Percentiles rank a stretch among this genome's conserved stretches.
phyloP scores from a whole-genome alignment of 352 stramenopile genomes.

The Pythium aristosporum region DNA sequence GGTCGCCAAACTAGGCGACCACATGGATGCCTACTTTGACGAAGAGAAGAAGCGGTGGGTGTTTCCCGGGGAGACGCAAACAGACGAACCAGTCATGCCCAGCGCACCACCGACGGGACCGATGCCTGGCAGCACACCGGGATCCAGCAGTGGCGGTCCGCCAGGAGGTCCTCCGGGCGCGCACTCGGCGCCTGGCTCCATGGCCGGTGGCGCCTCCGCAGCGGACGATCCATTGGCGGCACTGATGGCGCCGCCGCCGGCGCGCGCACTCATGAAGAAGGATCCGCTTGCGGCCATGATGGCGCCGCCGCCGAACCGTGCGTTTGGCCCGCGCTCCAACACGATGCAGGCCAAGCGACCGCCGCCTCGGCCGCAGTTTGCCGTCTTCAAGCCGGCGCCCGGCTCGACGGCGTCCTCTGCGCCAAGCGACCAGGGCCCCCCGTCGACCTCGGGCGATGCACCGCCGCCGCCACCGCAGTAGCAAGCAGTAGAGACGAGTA shows the following conservation, averaged over 20 bases:
- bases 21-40: conserved; percentile 84
- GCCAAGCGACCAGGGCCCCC: conserved; percentile 10
- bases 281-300: conserved; percentile 86
- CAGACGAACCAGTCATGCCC: conserved; percentile 59
- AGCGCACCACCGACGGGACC: conserved; percentile 72
- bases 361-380: conserved; percentile 79
- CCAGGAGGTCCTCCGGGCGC: conserved; percentile 38
- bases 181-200: conserved; percentile 70
- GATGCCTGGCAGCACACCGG: conserved; percentile 50
- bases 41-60: conserved; percentile 86
- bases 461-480: conserved; percentile 5
- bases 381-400: conserved; percentile 80
- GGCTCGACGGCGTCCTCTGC: conserved; percentile 25
- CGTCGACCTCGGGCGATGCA: conserved; percentile 19
- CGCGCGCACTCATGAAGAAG: conserved; percentile 79
- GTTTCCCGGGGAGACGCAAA: conserved; percentile 75
- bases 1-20: conserved; percentile 69
- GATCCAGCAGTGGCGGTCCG: conserved; percentile 33
- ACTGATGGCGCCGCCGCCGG: conserved; percentile 78
- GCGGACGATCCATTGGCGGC: conserved; percentile 68
- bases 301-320: conserved; percentile 61
- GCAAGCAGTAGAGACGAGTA: conserved; percentile 3
- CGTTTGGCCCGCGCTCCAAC: conserved; percentile 35
- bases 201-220: conserved; percentile 35
- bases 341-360: conserved; percentile 40